Evolutionary conservation across 495 filamentous ascomycete genomes (phyloP).

Genomic region (Podospora pseudoanserina): DNA sequence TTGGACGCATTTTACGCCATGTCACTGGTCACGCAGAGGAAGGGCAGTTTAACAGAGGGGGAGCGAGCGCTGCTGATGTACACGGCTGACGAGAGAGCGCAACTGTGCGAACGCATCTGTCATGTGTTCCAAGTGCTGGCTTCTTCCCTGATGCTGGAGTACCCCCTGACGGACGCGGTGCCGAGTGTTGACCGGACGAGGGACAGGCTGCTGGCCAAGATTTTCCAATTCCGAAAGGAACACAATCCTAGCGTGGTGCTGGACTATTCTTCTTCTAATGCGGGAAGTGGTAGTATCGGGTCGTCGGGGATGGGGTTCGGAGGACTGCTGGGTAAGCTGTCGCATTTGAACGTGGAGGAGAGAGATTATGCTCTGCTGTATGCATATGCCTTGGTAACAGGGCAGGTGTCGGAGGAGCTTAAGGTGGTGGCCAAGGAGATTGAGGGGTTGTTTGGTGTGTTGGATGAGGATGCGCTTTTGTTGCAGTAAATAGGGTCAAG

Average conservation of each 20-base stretch:
- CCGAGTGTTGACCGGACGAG: constrained; percentile 76
- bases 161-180: constrained; percentile 81
- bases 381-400: constrained; percentile 60
- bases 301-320: neutral
- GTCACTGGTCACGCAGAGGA: constrained; percentile 85
- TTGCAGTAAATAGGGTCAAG: constrained; percentile 47
- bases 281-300: constrained; percentile 24
- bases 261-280: constrained; percentile 6
- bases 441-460: constrained; percentile 66
- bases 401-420: constrained; percentile 68
- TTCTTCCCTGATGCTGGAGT: constrained; percentile 87
- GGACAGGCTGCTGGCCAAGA: constrained; percentile 82
- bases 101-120: constrained; percentile 80
- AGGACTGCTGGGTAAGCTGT: constrained; percentile 13
- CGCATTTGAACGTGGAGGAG: constrained; percentile 40
- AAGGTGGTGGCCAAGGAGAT: constrained; percentile 64
- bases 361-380: constrained; percentile 54
- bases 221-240: constrained; percentile 77
- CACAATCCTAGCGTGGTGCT: constrained; percentile 34
- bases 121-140: constrained; percentile 93
- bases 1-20: constrained; percentile 93
- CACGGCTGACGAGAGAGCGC: constrained; percentile 73
- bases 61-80: constrained; percentile 74
- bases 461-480: constrained; percentile 70
- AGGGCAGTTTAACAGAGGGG: constrained; percentile 68